phyloP scores from a whole-genome alignment of 768 basidiomycete species.

The Rhodotorula kratochvilovae region DNA sequence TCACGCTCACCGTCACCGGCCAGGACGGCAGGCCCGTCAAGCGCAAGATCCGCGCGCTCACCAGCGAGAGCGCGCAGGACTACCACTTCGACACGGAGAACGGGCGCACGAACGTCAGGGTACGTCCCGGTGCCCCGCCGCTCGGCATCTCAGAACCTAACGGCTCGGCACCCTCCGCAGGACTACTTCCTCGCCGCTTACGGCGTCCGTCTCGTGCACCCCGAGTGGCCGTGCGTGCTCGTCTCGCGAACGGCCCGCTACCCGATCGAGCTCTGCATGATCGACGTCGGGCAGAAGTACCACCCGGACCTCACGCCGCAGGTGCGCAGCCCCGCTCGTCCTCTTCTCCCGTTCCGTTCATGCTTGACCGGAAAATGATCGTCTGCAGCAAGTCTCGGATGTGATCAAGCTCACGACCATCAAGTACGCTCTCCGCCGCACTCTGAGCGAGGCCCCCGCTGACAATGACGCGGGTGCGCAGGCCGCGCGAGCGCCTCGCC shows the following conservation, averaged over 20 bases:
- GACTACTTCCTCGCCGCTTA: constrained; percentile 9
- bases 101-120: not conserved
- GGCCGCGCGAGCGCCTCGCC: constrained; percentile 6
- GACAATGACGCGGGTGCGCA: not conserved
- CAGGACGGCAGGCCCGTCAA: not conserved
- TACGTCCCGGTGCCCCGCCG: not conserved
- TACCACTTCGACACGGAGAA: not conserved
- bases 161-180: not conserved
- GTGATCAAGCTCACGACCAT: constrained; percentile 1
- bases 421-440: not conserved
- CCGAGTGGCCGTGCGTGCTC: constrained; percentile 17
- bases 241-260: constrained; percentile 10
- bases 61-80: not conserved
- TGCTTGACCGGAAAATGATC: too few relatives aligned
- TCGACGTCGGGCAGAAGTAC: constrained; percentile 23
- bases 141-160: not conserved
- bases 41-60: constrained; percentile 15
- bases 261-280: constrained; percentile 16
- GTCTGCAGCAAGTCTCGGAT: not conserved
- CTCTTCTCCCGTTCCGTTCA: too few relatives aligned
- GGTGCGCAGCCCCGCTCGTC: too few relatives aligned
- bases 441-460: not conserved
- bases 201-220: not conserved
- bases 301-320: not conserved
- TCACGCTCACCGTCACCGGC: constrained; percentile 3